Percentiles rank a stretch among this genome's conserved stretches.
phyloP scores from a whole-genome alignment of 495 filamentous ascomycete species.

The Echria macrotheca region DNA sequence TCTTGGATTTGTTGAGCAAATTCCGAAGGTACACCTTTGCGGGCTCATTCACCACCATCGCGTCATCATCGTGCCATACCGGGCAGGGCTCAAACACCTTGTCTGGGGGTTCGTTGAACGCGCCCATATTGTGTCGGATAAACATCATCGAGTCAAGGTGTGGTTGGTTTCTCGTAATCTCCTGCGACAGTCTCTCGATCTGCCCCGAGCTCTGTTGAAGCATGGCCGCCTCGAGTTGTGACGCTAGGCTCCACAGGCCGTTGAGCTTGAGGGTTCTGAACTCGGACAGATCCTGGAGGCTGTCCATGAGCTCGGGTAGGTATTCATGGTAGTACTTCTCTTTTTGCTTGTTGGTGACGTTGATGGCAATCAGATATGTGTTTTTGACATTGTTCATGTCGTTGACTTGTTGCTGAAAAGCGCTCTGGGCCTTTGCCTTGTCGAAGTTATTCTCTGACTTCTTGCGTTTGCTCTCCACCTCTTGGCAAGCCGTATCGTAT shows the following conservation, averaged over 20 bases:
- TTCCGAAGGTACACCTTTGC: slow-evolving; percentile 91
- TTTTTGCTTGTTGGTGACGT: slow-evolving; percentile 93
- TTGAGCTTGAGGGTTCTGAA: slow-evolving; percentile 80
- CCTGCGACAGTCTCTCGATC: slow-evolving; percentile 62
- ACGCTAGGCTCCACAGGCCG: slow-evolving; percentile 72
- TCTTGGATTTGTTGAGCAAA: slow-evolving; percentile 82
- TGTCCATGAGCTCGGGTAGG: slow-evolving; percentile 87
- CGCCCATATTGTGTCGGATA: slow-evolving; percentile 77
- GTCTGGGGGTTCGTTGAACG: slow-evolving; percentile 75
- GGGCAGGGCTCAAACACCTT: slow-evolving; percentile 90
- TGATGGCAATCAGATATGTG: slow-evolving; percentile 89
- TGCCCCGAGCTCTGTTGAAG: slow-evolving; percentile 66
- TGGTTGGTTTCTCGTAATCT: slow-evolving; percentile 85
- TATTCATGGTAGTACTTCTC: slow-evolving; percentile 97
- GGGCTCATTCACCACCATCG: slow-evolving; percentile 73
- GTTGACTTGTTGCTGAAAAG: slow-evolving; percentile 80
- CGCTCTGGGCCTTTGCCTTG: slow-evolving; percentile 78
- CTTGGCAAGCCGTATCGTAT: slow-evolving; percentile 88
- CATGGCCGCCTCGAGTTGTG: slow-evolving; percentile 68
- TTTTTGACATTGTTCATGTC: slow-evolving; percentile 99
- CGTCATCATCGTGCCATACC: slow-evolving; percentile 91
- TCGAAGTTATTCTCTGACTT: slow-evolving; percentile 90
- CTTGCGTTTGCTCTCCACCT: slow-evolving; percentile 89
- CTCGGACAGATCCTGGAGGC: slow-evolving; percentile 85
- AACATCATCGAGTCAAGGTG: slow-evolving; percentile 96